A percentile compares a stretch with the other conserved stretches of the same genome.
Evolutionary conservation across 108 stramenopile species (phyloP).

Genomic region (Skeletonema costatum): DNA sequence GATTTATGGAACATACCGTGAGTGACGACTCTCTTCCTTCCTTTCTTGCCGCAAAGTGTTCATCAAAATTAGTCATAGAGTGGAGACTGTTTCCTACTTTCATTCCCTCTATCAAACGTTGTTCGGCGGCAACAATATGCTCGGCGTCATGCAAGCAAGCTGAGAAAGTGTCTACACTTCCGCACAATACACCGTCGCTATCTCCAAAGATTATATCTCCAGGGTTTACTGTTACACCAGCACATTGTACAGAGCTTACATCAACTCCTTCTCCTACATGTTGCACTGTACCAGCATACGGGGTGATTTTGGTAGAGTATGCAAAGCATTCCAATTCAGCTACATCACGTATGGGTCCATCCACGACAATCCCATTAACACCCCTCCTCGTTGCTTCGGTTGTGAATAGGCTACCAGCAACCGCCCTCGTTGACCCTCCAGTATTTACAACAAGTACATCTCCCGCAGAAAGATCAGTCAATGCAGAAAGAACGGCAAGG

Average conservation of each 20-base stretch:
- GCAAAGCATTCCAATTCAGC: constrained; percentile 21
- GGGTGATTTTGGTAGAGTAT: constrained; percentile 42
- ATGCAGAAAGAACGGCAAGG: constrained; percentile 47
- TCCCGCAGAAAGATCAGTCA: constrained; percentile 23
- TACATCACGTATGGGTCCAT: constrained; percentile 58
- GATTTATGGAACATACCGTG: neutral
- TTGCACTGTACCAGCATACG: constrained; percentile 57
- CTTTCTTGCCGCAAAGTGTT: constrained; percentile 30
- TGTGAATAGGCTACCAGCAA: constrained; percentile 55
- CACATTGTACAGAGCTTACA: constrained; percentile 37
- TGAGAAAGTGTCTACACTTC: constrained; percentile 21
- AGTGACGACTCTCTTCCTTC: constrained; percentile 38
- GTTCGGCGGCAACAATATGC: constrained; percentile 32
- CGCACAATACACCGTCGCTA: constrained; percentile 40
- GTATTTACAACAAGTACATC: constrained; percentile 57
- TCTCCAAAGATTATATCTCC: constrained; percentile 61
- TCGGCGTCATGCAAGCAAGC: constrained; percentile 36
- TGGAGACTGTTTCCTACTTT: constrained; percentile 33
- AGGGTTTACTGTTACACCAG: constrained; percentile 49
- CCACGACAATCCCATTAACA: constrained; percentile 53
- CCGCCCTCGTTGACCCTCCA: constrained; percentile 48
- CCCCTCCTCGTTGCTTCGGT: constrained; percentile 46
- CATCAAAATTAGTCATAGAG: constrained; percentile 43
- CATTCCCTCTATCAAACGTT: constrained; percentile 34
- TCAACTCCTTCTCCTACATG: constrained; percentile 48